Evolutionary conservation across 1,284 basidiomycete genomes (phyloP), one percentile per base, ranked within the genome.

Genomic region (Malassezia sp.): DNA sequence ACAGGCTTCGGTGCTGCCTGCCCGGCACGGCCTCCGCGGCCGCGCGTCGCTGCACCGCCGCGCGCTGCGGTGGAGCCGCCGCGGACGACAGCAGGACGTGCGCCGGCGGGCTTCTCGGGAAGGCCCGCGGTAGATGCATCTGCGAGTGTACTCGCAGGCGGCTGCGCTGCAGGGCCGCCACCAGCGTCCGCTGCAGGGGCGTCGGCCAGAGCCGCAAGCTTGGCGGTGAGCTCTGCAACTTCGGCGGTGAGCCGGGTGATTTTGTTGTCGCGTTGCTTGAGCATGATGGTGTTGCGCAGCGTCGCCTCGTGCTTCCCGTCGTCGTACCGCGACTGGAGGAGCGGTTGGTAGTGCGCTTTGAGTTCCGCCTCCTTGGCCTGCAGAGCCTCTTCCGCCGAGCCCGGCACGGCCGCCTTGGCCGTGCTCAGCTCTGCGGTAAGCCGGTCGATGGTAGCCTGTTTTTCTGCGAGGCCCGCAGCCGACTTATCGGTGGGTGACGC

Each of bases 231-330:
- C 29, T 57, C 46, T 5, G 56, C 54, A n/a, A 70, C 51, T 53
- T 68, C 59, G 21, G 56, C 54, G 2, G 57, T 60, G 31, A 70
- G 54, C 39, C 59, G 62, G 11, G 50, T 57, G 24, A 70, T 70
- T 53, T 57, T 57, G 38, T 63, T 63, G 40, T 70, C 67, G 41
- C 60, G 57, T 49, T 60, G 62, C 42, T 62, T 61, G 52, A 68
- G 51, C 51, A 67, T 55, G 15, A 70, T 57, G 48, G 59, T 54
- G 45, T 68, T 68, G 29, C 65, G 51, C 46, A 70, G 45, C 29
- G 59, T 64, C 22, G 65, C 67, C 43, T 68, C 67, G 40, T 63
- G 59, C 53, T 68, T 67, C 21, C 63, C 67, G 22, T 61, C 65
- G 27, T 63, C 60, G 50, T 63, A 62, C 3, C 64, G 61, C n/a